A percentile compares a stretch with the other conserved stretches of the same genome.
Conservation (phyloP, 371 early-diverging fungal genomes). For the Conidiobolus coronatus region DNA sequence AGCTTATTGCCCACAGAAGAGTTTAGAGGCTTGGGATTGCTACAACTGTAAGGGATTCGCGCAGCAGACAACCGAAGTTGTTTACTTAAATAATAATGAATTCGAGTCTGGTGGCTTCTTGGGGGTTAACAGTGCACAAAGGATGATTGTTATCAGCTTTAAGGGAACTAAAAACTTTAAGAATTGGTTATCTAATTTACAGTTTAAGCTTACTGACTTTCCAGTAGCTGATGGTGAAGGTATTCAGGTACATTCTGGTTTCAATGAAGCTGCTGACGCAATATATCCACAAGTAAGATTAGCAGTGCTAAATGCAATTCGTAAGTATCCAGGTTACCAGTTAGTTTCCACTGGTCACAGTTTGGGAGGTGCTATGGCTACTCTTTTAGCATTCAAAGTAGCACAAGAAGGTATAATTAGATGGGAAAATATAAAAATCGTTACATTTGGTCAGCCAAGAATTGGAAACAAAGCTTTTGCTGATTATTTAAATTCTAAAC, state of each 20-base stretch:
- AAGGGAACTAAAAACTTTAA: background rate
- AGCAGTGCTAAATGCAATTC: background rate
- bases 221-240: background rate
- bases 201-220: background rate
- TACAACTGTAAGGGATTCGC: background rate
- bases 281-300: no score
- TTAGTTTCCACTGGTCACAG: slow-evolving; percentile 5
- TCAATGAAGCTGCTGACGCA: background rate
- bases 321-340: slow-evolving; percentile 3
- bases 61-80: background rate
- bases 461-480: slow-evolving; percentile 22
- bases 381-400: background rate
- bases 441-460: slow-evolving; percentile 18
- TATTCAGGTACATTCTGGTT: background rate
- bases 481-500: slow-evolving; percentile 11
- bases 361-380: slow-evolving; percentile 4
- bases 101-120: background rate
- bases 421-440: background rate
- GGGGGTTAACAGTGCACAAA: background rate
- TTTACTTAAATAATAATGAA: background rate
- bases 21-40: background rate
- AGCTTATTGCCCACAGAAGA: background rate
- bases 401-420: background rate
- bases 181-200: background rate
- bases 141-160: background rate